Percentiles rank a stretch among this genome's conserved stretches.
These are phyloP conservation scores for Phytophthora niederhauseri DNA, from an alignment of 352 stramenopile species.

Conservation along the genomic window DNA sequence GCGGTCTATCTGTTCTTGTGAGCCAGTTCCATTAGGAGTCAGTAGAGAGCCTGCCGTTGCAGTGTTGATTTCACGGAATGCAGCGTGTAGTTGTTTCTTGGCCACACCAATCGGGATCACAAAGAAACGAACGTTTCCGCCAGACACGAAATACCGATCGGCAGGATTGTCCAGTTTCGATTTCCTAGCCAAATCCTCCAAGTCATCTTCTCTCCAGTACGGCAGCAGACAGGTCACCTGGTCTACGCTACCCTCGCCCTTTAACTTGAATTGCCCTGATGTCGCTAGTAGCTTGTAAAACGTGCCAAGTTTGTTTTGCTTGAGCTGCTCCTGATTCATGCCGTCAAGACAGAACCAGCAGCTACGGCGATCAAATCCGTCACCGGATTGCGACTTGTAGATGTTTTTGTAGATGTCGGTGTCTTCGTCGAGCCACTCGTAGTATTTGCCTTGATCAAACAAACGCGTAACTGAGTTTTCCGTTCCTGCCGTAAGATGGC, in stretches of 20 bases:
- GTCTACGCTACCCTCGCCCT: background rate
- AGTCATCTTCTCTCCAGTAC: conserved; percentile 8
- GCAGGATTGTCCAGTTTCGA: background rate
- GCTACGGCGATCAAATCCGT: background rate
- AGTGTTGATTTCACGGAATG: background rate
- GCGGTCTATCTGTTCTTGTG: background rate
- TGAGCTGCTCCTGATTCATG: background rate
- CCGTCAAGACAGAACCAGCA: conserved; percentile 23
- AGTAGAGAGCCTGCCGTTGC: background rate
- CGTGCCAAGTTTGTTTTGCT: background rate
- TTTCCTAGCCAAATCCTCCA: conserved; percentile 3
- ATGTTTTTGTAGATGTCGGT: background rate
- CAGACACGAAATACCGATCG: conserved; percentile 11
- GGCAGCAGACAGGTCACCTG: conserved; percentile 13
- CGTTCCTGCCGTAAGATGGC: background rate
- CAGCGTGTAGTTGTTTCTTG: background rate
- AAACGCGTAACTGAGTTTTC: background rate
- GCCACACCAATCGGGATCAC: background rate
- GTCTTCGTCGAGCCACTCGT: background rate
- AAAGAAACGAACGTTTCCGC: conserved; percentile 19
- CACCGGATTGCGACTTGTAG: background rate
- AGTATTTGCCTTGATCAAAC: conserved; percentile 19
- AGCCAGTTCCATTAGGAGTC: background rate
- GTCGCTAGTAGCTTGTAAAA: conserved; percentile 12
- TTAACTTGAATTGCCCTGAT: conserved; percentile 2